Conservation (phyloP, 164 flowering plant species). For the Paratinospora sagittata region DNA sequence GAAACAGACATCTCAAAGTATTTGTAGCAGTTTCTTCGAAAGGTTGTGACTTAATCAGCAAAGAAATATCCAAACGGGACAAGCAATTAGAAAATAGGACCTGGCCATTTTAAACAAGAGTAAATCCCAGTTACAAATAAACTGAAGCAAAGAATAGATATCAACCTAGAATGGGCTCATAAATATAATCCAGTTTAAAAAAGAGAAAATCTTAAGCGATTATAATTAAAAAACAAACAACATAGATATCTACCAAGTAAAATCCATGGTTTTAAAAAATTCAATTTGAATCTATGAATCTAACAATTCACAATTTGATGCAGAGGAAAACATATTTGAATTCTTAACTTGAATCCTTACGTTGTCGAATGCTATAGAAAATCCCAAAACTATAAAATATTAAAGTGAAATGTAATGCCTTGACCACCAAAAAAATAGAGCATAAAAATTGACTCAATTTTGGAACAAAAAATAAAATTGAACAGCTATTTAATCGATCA, state of each 20-base stretch:
- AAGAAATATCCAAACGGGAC: neutral
- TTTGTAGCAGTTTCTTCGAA: neutral
- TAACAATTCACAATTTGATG: neutral
- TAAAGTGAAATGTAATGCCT: too few relatives aligned
- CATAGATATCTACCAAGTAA: neutral
- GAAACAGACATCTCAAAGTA: conserved; percentile 20
- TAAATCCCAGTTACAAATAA: neutral
- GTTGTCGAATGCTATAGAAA: neutral
- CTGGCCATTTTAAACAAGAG: neutral
- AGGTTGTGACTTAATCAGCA: neutral
- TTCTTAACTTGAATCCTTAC: neutral
- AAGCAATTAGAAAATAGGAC: neutral
- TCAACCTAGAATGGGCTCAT: neutral
- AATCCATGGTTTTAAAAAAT: neutral
- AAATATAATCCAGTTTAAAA: neutral
- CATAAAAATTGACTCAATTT: too few relatives aligned
- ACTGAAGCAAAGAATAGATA: too few relatives aligned
- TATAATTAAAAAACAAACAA: neutral
- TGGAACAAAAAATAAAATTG: too few relatives aligned
- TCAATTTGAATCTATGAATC: neutral
- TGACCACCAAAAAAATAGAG: too few relatives aligned
- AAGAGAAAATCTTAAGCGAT: too few relatives aligned
- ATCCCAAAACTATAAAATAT: neutral
- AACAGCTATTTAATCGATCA: too few relatives aligned
- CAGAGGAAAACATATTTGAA: neutral